phyloP scores from a whole-genome alignment of 768 basidiomycete species.

The Candolleomyces eurysporus region DNA sequence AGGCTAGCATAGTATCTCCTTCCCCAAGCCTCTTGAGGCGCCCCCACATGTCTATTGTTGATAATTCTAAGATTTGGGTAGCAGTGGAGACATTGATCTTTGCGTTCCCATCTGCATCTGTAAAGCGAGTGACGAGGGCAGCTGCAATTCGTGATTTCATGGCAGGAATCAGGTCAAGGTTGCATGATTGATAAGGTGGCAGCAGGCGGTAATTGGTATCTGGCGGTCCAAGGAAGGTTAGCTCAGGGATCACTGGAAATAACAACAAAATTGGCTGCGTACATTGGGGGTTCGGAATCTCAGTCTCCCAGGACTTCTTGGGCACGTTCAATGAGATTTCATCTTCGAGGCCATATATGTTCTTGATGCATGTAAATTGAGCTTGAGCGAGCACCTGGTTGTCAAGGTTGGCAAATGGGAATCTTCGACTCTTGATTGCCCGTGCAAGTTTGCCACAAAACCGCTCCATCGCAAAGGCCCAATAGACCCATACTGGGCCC shows the following conservation, averaged over 20 bases:
- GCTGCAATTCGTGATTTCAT: not conserved
- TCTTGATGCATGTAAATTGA: not conserved
- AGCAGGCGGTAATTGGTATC: not conserved
- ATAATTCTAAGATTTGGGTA: not conserved
- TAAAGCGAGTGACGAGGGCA: not conserved
- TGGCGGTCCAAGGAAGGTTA: not conserved
- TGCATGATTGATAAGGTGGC: not conserved
- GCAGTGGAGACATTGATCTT: not conserved
- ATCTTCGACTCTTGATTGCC: conserved; percentile 24
- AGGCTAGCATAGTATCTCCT: conserved; percentile 6
- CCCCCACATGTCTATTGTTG: not conserved
- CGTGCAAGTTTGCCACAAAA: conserved; percentile 29
- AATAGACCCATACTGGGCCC: too few relatives aligned
- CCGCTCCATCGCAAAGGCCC: too few relatives aligned
- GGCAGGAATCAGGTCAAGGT: too few relatives aligned
- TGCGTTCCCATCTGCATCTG: not conserved
- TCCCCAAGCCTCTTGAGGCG: not conserved
- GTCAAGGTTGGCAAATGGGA: conserved; percentile 18
- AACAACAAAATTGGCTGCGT: too few relatives aligned
- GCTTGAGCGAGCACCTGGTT: not conserved
- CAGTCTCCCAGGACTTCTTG: not conserved
- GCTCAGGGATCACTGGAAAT: not conserved
- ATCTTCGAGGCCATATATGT: not conserved
- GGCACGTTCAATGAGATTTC: not conserved
- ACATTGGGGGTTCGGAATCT: not conserved